Percentiles rank a stretch among this genome's conserved stretches.
Conservation (phyloP, 345 rosid species). For the Gossypium anomalum region DNA sequence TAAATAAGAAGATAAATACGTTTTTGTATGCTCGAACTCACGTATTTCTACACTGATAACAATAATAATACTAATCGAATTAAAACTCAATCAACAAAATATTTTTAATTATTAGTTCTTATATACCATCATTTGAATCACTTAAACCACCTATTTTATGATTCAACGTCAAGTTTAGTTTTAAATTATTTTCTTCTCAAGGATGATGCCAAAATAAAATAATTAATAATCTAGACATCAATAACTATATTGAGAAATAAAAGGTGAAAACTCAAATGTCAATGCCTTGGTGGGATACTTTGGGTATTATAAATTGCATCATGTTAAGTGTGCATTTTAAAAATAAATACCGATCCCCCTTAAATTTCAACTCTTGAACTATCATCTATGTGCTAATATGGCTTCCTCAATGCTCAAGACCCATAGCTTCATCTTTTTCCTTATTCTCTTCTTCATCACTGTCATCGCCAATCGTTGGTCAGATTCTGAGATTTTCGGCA, state of each 20-base stretch:
- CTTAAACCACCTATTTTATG: too few relatives aligned
- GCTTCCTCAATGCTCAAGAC: background rate
- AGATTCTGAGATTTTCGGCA: background rate
- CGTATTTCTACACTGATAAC: rapidly evolving
- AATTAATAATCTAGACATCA: too few relatives aligned
- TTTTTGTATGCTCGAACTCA: rapidly evolving
- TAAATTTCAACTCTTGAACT: background rate
- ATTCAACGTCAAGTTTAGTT: too few relatives aligned
- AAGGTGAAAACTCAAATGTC: background rate
- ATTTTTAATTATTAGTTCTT: too few relatives aligned
- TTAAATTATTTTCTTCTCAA: too few relatives aligned
- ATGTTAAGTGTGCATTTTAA: background rate
- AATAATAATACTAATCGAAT: too few relatives aligned
- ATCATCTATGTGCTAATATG: background rate
- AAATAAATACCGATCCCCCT: too few relatives aligned
- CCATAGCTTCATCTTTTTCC: background rate
- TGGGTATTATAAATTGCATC: background rate
- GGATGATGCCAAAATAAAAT: too few relatives aligned
- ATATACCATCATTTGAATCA: too few relatives aligned
- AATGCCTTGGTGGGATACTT: background rate
- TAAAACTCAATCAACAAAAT: too few relatives aligned
- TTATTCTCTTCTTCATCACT: too few relatives aligned
- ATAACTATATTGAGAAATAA: background rate
- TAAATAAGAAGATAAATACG: too few relatives aligned
- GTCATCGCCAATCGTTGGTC: background rate